Percentiles rank a stretch among this genome's conserved stretches.
phyloP scores from a whole-genome alignment of 805 yeast species.

The Myxozyma nipponensis region DNA sequence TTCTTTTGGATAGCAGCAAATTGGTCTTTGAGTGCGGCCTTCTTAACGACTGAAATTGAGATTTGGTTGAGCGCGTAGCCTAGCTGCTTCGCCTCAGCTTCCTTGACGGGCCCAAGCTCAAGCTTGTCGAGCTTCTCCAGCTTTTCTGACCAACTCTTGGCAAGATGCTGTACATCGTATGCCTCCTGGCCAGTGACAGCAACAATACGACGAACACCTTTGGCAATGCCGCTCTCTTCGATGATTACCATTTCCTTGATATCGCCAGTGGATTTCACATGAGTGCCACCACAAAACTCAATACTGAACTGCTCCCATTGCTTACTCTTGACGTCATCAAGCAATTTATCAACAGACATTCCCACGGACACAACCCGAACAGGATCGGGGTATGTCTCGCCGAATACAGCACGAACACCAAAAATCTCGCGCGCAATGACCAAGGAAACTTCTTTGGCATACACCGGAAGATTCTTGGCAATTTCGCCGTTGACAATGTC shows the following conservation, averaged over 20 bases:
- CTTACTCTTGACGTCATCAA: conserved; percentile 62
- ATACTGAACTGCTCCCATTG: conserved; percentile 78
- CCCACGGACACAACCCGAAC: conserved; percentile 98
- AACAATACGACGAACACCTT: conserved; percentile 96
- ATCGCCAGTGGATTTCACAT: conserved; percentile 86
- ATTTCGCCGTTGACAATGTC: conserved; percentile 66
- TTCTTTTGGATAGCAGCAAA: conserved; percentile 78
- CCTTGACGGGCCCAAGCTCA: conserved; percentile 73
- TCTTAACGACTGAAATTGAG: conserved; percentile 74
- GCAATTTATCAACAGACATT: conserved; percentile 74
- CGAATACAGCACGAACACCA: conserved; percentile 96
- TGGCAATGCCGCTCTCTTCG: conserved; percentile 97
- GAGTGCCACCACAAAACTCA: conserved; percentile 99
- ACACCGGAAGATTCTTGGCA: conserved; percentile 67
- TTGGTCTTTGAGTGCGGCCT: conserved; percentile 67
- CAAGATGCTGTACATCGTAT: conserved; percentile 80
- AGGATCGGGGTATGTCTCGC: conserved; percentile 98
- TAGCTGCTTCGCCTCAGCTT: conserved; percentile 72
- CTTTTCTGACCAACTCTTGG: conserved; percentile 61
- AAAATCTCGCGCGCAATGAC: conserved; percentile 65
- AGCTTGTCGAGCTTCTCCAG: conserved; percentile 58
- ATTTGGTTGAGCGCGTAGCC: conserved; percentile 82
- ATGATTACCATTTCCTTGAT: conserved; percentile 83
- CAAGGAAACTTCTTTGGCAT: conserved; percentile 76
- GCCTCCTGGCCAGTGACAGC: conserved; percentile 95